Evolutionary conservation across 2,329 filamentous ascomycete genomes (phyloP), one percentile per base, ranked within the genome.

Genomic region (Sporothrix brasiliensis): DNA sequence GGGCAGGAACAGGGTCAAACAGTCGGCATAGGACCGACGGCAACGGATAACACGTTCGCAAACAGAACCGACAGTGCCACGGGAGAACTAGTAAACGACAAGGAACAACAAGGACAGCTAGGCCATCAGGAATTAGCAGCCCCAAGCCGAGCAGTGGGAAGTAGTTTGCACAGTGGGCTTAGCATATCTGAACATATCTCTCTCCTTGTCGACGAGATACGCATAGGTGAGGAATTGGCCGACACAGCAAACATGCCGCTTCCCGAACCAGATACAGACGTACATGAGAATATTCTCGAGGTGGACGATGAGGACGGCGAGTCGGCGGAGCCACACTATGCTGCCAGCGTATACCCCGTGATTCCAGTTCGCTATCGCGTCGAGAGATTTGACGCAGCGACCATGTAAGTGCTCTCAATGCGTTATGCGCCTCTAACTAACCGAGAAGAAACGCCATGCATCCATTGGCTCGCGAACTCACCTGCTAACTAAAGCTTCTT

Each of bases 311-410:
- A 73, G 24, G 75, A 75, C 16, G 72, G 71, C 19, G 73, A 73
- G 21, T n/a, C 58, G n/a, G 76, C 79, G 67, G 79, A 77, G n/a
- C 84, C 83, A 6, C 73, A 82, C 16, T 84, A 84, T 71, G 77
- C 83, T 10, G 75, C 77, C 47, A 81, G 79, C 70, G 78, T 79
- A 60, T 82, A 82, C 72, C 81, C 80, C 3, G 75, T 76, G 19
- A 74, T 79, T n/a, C 73, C 79, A 27, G 74, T 77, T 54, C 75
- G 77, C 34, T 79, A 81, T 71, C 77, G 77, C 21, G 74, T 79
- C 27, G 80, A 80, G 65, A 76, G 79, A 66, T 76, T 77, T n/a
- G 80, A 80, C 71, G 79, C 74, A 58, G 77, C 75, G 73, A 80
- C 75, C 53, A 75, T 82, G 83, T 85, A 77, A 80, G 83, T 77